phyloP scores from a whole-genome alignment of 768 basidiomycete species.

The Trametes gibbosa region DNA sequence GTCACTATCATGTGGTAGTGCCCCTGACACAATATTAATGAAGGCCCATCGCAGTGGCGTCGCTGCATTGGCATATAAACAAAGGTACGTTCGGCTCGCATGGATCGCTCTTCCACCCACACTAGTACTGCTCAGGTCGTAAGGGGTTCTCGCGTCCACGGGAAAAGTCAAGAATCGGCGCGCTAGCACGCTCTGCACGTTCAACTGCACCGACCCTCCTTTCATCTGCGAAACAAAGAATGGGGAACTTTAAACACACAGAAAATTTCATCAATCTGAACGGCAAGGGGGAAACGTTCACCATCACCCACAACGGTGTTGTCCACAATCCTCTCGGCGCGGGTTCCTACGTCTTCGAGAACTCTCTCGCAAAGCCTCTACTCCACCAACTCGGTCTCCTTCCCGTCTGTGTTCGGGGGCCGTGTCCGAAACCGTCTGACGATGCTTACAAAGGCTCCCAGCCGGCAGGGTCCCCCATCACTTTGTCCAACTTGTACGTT shows the following conservation, averaged over 20 bases:
- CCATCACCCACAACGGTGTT: slow-evolving; percentile 20
- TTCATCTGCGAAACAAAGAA: background rate
- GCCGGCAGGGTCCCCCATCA: background rate
- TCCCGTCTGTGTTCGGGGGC: background rate
- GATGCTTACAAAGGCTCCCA: background rate
- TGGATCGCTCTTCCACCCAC: no score
- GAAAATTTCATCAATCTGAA: background rate
- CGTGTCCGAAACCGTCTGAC: background rate
- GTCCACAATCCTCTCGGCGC: slow-evolving; percentile 29
- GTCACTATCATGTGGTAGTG: no score
- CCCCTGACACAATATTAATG: no score
- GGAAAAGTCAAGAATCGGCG: no score
- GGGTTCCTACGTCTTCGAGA: slow-evolving; percentile 25
- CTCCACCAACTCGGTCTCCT: slow-evolving; percentile 10
- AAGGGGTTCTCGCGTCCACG: no score
- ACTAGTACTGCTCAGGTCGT: no score
- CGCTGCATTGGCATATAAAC: no score
- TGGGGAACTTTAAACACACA: background rate
- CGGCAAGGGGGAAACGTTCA: background rate
- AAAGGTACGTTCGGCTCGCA: no score
- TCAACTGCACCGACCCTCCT: no score
- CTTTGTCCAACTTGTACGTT: slow-evolving; percentile 6
- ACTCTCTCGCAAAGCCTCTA: slow-evolving; percentile 4
- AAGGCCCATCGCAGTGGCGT: no score
- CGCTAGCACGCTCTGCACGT: no score